These are phyloP conservation scores for Blastobotrys americana DNA, from an alignment of 805 yeast genomes.

Conservation along the genomic window DNA sequence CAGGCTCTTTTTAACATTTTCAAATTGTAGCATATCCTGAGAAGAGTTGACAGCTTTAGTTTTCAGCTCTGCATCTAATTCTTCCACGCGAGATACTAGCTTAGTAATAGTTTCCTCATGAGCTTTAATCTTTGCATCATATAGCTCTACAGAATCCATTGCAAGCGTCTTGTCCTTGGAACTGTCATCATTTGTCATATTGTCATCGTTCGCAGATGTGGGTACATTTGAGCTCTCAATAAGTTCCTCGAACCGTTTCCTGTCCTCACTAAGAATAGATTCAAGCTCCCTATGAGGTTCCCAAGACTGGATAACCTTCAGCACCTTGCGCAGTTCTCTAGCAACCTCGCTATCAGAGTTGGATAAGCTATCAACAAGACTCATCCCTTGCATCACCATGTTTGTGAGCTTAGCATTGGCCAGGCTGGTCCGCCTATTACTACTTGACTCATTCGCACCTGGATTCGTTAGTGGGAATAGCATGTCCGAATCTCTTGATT, in stretches of 20 bases:
- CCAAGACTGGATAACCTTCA: not conserved
- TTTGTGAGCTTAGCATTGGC: not conserved
- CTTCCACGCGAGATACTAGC: not conserved
- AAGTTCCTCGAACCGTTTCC: not conserved
- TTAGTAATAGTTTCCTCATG: conserved; percentile 12
- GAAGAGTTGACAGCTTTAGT: conserved; percentile 6
- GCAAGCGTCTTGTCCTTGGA: conserved; percentile 1
- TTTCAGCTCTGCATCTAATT: conserved; percentile 17
- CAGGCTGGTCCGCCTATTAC: not conserved
- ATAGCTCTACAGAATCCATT: conserved; percentile 2
- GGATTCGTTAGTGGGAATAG: not conserved
- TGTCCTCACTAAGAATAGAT: conserved; percentile 3
- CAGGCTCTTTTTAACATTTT: conserved; percentile 19
- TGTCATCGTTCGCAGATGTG: too few species aligned
- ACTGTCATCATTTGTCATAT: too few species aligned
- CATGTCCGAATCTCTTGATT: not conserved
- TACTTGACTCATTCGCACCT: not conserved
- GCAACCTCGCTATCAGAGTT: not conserved
- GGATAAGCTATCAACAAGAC: not conserved
- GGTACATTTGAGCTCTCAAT: too few species aligned
- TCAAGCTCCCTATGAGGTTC: not conserved
- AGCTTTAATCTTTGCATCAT: conserved; percentile 7
- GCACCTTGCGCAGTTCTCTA: not conserved
- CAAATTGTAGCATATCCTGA: conserved; percentile 1
- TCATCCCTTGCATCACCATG: not conserved